A percentile compares a stretch with the other conserved stretches of the same genome.
phyloP scores from a whole-genome alignment of 2,329 filamentous ascomycete genomes.

The Aspergillus sp. region DNA sequence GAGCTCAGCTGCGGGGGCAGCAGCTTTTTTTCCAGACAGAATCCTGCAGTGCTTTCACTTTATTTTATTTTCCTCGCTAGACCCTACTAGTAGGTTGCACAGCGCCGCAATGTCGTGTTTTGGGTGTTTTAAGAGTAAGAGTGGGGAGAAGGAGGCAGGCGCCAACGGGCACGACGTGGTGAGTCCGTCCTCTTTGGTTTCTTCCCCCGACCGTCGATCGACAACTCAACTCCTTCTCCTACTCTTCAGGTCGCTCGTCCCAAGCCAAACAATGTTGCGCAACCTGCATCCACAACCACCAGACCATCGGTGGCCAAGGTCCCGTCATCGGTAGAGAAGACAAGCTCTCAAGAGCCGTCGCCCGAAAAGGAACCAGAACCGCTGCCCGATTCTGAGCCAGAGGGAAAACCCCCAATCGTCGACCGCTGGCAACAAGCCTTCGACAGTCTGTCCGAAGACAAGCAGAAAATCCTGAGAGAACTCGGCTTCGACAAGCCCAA shows the following conservation, averaged over 20 bases:
- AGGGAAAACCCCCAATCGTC: neutral
- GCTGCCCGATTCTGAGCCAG: neutral
- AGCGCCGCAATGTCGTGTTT: neutral
- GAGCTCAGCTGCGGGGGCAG: too few relatives aligned
- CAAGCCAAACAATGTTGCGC: neutral
- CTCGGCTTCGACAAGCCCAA: neutral
- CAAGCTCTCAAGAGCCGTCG: neutral
- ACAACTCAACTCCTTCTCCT: neutral
- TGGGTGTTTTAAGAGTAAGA: constrained; percentile 2
- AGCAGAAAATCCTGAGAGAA: neutral
- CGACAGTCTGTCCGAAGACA: neutral
- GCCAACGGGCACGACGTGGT: neutral
- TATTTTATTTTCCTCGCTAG: neutral
- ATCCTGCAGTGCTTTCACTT: too few relatives aligned
- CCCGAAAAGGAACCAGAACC: neutral
- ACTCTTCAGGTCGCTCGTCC: neutral
- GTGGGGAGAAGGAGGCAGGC: neutral
- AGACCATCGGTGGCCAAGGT: neutral
- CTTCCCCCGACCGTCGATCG: neutral
- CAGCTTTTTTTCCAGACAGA: too few relatives aligned
- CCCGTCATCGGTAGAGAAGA: neutral
- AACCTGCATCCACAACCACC: neutral
- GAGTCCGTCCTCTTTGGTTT: neutral
- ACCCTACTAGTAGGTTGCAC: neutral
- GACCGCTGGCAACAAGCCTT: constrained; percentile 2